A percentile compares a stretch with the other conserved stretches of the same genome.
phyloP scores from a whole-genome alignment of 768 basidiomycete species.

The Lactarius evosmus region DNA sequence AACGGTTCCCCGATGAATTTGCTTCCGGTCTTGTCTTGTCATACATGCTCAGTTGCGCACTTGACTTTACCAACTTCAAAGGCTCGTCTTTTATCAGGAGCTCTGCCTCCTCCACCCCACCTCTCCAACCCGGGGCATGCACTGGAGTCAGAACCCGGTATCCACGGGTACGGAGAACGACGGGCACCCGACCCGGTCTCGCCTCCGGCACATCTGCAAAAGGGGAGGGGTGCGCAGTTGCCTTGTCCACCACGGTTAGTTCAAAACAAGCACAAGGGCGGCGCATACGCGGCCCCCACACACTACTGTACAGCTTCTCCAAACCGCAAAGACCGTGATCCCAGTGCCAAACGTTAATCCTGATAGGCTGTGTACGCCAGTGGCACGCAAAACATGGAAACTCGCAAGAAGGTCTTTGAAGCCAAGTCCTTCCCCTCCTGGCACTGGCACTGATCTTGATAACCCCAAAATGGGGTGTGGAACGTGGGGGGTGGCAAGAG shows the following conservation, averaged over 20 bases:
- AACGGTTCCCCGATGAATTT: not conserved
- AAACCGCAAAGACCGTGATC: not conserved
- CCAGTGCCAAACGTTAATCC: not conserved
- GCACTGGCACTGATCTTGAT: not conserved
- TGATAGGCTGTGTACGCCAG: not conserved
- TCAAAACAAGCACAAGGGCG: not conserved
- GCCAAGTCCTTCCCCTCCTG: not conserved
- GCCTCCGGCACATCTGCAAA: not conserved
- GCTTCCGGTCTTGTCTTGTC: not conserved
- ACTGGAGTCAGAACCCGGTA: not conserved
- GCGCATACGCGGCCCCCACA: not conserved
- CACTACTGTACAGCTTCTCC: not conserved
- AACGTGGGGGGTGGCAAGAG: too few species aligned
- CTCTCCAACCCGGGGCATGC: too few species aligned
- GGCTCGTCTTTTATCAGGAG: not conserved
- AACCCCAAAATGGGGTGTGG: not conserved
- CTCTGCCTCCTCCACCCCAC: not conserved
- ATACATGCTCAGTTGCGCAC: too few species aligned
- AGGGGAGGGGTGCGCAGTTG: not conserved
- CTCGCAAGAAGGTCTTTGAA: not conserved
- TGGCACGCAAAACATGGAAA: not conserved
- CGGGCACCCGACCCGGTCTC: not conserved
- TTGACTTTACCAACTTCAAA: too few species aligned
- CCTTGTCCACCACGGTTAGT: not conserved
- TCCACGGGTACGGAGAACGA: not conserved